Evolutionary conservation across 257 asterid species (phyloP).

Genomic region (Plantago major): DNA sequence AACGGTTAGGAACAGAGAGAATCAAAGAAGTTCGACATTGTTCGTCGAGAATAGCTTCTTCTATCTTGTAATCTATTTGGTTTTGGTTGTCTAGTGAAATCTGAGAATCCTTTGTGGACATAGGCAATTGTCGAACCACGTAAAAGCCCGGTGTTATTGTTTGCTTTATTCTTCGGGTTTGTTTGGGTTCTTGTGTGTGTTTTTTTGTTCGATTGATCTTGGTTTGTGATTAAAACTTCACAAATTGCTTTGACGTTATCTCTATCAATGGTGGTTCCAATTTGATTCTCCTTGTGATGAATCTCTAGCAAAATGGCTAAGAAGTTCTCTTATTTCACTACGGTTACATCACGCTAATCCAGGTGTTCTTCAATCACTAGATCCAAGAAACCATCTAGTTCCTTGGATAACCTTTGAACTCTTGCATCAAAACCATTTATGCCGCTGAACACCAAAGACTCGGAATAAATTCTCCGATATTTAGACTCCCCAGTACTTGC

Average conservation of each 20-base stretch:
- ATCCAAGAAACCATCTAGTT: constrained; percentile 42
- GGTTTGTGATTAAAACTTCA: too few relatives aligned
- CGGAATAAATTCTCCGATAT: constrained; percentile 44
- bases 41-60: too few relatives aligned
- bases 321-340: constrained; percentile 19
- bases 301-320: constrained; percentile 36
- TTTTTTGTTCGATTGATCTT: too few relatives aligned
- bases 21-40: too few relatives aligned
- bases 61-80: too few relatives aligned
- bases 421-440: constrained; percentile 36
- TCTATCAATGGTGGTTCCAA: constrained; percentile 17
- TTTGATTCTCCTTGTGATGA: constrained; percentile 13
- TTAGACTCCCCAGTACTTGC: constrained; percentile 27
- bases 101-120: too few relatives aligned
- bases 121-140: too few relatives aligned
- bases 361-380: constrained; percentile 30
- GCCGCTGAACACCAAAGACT: constrained; percentile 37
- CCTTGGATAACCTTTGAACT: constrained; percentile 30
- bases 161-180: too few relatives aligned
- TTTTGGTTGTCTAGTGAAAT: too few relatives aligned
- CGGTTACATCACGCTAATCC: background rate
- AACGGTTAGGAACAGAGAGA: too few relatives aligned
- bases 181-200: too few relatives aligned
- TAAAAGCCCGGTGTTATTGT: too few relatives aligned
- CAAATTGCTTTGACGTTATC: constrained; percentile 39